Conservation (phyloP, 208 protist species). For the Trypanosoma avium region DNA sequence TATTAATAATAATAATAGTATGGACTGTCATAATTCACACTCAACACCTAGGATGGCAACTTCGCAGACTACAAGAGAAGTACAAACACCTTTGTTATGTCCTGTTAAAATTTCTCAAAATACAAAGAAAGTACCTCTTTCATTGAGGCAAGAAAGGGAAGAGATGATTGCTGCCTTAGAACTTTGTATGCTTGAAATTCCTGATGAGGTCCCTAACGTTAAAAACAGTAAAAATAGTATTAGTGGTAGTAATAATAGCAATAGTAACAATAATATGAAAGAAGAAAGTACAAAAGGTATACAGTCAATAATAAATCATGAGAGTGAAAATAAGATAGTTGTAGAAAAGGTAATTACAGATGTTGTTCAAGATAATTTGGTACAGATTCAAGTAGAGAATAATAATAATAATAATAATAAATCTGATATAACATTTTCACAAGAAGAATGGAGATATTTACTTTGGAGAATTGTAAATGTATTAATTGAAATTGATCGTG, state of each 20-base stretch:
- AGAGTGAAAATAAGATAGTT: not conserved
- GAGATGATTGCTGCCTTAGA: constrained; percentile 82
- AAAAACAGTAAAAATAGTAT: not conserved
- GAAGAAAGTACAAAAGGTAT: not conserved
- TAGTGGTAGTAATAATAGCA: not conserved
- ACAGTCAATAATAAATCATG: not conserved
- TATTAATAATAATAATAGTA: too few species aligned
- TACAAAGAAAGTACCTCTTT: not conserved
- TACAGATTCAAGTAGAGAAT: not conserved
- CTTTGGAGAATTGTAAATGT: constrained; percentile 37
- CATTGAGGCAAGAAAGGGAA: constrained; percentile 45
- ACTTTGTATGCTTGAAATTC: constrained; percentile 75
- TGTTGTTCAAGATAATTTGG: not conserved
- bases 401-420: too few species aligned
- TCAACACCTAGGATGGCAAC: not conserved
- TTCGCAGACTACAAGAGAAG: not conserved
- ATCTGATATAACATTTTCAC: constrained; percentile 1
- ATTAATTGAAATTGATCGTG: constrained; percentile 49
- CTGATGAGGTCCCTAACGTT: constrained; percentile 4
- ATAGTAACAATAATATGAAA: constrained; percentile 1
- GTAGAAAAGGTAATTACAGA: constrained; percentile 11
- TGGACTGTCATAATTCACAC: too few species aligned
- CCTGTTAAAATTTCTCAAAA: not conserved
- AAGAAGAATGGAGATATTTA: constrained; percentile 28
- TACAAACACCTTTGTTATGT: not conserved